These are phyloP conservation scores for Auricularia cornea DNA, from an alignment of 768 basidiomycete species.

Conservation along the genomic window DNA sequence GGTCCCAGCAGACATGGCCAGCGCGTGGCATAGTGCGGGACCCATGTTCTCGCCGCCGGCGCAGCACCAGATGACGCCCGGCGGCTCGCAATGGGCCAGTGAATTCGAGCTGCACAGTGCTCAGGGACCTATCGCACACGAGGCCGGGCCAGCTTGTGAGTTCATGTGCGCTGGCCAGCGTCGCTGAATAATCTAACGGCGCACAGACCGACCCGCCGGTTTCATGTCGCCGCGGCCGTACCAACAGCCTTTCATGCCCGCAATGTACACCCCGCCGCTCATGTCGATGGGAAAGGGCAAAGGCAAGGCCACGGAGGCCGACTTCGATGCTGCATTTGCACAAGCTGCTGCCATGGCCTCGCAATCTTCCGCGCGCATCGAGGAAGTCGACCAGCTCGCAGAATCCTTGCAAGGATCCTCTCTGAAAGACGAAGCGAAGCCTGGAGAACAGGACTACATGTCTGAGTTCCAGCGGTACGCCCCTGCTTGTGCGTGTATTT, in stretches of 20 bases:
- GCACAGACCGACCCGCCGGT: neutral
- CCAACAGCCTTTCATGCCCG: slow-evolving; percentile 4
- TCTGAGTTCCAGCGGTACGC: slow-evolving; percentile 48
- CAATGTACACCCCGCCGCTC: slow-evolving; percentile 1
- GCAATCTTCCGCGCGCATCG: slow-evolving; percentile 40
- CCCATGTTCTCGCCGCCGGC: slow-evolving; percentile 17
- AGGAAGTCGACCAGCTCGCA: slow-evolving; percentile 44
- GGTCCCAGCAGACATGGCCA: neutral
- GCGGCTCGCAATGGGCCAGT: neutral
- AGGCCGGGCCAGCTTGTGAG: neutral
- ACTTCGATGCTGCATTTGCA: slow-evolving; percentile 82
- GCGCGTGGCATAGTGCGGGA: slow-evolving; percentile 2
- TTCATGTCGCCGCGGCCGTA: neutral
- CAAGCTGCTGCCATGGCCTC: slow-evolving; percentile 43
- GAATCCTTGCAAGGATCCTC: slow-evolving; percentile 28
- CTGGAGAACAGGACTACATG: slow-evolving; percentile 18
- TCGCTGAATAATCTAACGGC: neutral
- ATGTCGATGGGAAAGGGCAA: slow-evolving; percentile 50
- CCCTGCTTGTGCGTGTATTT: neutral
- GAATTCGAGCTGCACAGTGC: neutral
- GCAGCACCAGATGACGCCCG: slow-evolving; percentile 24
- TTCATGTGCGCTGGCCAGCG: too few species aligned
- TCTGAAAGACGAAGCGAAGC: slow-evolving; percentile 24
- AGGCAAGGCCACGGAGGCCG: slow-evolving; percentile 67
- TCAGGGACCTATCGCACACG: slow-evolving; percentile 6